These are phyloP conservation scores for Chytriomyces sp. DNA, from an alignment of 192 early-diverging fungal species.

Conservation along the genomic window DNA sequence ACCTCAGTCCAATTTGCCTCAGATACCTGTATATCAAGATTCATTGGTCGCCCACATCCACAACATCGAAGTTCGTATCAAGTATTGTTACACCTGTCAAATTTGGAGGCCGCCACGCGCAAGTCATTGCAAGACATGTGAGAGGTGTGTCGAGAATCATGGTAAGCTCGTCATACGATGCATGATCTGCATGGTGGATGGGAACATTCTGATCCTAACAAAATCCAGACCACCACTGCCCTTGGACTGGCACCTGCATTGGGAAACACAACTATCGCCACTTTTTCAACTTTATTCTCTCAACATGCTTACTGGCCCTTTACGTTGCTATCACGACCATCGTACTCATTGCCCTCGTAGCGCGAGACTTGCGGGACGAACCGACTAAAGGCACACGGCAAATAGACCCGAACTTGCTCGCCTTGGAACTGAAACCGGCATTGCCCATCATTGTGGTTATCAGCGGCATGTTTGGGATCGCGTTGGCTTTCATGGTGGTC, in stretches of 20 bases:
- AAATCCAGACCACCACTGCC: constrained; percentile 79
- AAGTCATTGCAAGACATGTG: constrained; percentile 85
- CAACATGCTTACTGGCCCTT: constrained; percentile 60
- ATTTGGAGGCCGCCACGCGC: constrained; percentile 87
- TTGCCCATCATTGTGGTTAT: constrained; percentile 62
- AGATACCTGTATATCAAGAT: constrained; percentile 23
- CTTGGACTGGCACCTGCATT: constrained; percentile 93
- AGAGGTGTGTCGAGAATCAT: constrained; percentile 81
- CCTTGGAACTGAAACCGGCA: constrained; percentile 63
- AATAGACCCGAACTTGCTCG: constrained; percentile 45
- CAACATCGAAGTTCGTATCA: constrained; percentile 64
- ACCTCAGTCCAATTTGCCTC: background rate
- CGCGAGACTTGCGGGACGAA: background rate
- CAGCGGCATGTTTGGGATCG: constrained; percentile 38
- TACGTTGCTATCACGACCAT: constrained; percentile 66
- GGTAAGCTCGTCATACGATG: constrained; percentile 31
- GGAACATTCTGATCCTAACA: constrained; percentile 6
- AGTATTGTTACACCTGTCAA: constrained; percentile 88
- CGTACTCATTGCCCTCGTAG: constrained; percentile 53
- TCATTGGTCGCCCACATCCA: constrained; percentile 56
- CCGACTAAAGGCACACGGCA: background rate
- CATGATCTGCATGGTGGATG: too few relatives aligned
- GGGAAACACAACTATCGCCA: constrained; percentile 70
- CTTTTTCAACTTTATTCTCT: constrained; percentile 78
- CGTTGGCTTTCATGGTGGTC: constrained; percentile 68